Base-by-base conservation (phyloP, 805 yeast species). In the Candida suzukii region DNA sequence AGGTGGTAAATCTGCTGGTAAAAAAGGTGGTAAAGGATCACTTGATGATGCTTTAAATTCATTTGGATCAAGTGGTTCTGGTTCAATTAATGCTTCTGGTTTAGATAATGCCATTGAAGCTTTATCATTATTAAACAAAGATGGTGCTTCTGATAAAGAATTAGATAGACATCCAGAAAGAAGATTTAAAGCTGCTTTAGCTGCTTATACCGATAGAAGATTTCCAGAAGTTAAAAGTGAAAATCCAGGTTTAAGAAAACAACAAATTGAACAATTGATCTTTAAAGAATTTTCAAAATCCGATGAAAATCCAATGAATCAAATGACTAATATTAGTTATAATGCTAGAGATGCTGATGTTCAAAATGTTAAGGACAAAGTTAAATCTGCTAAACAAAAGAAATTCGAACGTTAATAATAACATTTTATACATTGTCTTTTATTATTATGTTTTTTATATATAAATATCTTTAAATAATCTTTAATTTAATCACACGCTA, bases 81-180 rank as follows among this genome's bases (percentile, higher is more conserved):
- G 73, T 7, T 74, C 76, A 32, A 75, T 83, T 55, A 70, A 70
- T 52, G 95, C 95, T 6, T 68, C 78, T 42, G 90, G 90, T 56
- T 70, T 86, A 35, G 95, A 86, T 48, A 76, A 75, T 53, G 93
- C 91, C 2, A 66, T 86, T 46, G 87, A 84, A 41, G 95, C 95
- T 4, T 69, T 86, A 54, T 71, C 85, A 4, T 68, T 86, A 60
- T 73, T 88, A 12, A 65, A 68, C 20, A 74, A 67, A 36, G 75
- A 69, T 41, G 83, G 77, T 40, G 80, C 81, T 26, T 61, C 66
- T 33, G 64, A 64, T 46, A 79, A 79, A 54, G 86, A 78, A 40
- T 68, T 86, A 40, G 95, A 86, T 45, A 78, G 88, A 60, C 95
- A 86, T 52, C 95, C 95, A 10, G 95, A 86, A 67, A 76, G 95